Percentiles rank a stretch among this genome's conserved stretches.
phyloP scores from a whole-genome alignment of 2,329 filamentous ascomycete species.

The Curvularia spicifera region DNA sequence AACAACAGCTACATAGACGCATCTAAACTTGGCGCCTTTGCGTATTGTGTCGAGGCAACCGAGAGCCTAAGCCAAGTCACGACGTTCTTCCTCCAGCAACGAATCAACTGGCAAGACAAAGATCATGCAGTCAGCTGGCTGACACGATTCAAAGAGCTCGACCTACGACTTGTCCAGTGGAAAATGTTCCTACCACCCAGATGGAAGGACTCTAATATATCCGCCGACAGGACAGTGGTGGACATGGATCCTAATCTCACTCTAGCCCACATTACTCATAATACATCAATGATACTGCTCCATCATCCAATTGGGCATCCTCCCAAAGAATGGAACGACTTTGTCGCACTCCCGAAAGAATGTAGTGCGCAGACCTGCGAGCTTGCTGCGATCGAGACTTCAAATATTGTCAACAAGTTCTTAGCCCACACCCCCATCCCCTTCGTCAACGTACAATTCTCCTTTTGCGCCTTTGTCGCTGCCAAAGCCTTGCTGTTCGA shows the following conservation, averaged over 20 bases:
- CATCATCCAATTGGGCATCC: conserved; percentile 44
- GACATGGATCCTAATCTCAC: conserved; percentile 48
- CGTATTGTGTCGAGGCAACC: conserved; percentile 44
- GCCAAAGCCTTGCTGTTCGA: conserved; percentile 43
- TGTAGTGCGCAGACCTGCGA: conserved; percentile 45
- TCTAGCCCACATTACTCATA: conserved; percentile 45
- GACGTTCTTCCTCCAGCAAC: conserved; percentile 44
- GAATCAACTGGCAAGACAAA: conserved; percentile 45
- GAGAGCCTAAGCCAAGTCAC: conserved; percentile 46
- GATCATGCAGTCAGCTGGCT: conserved; percentile 46
- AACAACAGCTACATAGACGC: conserved; percentile 43
- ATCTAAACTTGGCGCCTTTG: conserved; percentile 45
- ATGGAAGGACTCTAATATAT: conserved; percentile 46
- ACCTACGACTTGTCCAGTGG: conserved; percentile 44
- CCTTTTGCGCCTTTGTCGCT: conserved; percentile 43
- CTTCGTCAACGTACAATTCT: conserved; percentile 46
- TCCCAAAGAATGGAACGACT: conserved; percentile 39
- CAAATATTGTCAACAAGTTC: conserved; percentile 45
- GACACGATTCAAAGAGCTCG: conserved; percentile 45
- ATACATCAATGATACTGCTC: conserved; percentile 46
- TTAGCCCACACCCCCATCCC: conserved; percentile 37
- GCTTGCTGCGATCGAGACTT: conserved; percentile 41
- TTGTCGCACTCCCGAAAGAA: conserved; percentile 41
- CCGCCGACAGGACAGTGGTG: conserved; percentile 33
- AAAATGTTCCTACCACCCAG: conserved; percentile 44